Evolutionary conservation across 305 asterid species (phyloP).

Genomic region (Lippia alba): DNA sequence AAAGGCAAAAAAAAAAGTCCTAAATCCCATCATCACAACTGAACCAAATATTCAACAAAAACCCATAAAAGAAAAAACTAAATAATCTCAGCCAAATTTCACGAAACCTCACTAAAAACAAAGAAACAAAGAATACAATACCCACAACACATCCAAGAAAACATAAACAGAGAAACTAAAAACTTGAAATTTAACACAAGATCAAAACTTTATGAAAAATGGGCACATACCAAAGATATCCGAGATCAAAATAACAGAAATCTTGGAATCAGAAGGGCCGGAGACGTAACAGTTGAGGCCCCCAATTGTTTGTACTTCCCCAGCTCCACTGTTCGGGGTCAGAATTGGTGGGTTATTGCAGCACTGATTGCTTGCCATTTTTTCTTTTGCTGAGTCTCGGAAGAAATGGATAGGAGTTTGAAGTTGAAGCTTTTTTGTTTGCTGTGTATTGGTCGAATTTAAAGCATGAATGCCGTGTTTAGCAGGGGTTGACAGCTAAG

Average conservation of each 20-base stretch:
- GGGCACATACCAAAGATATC: conserved; percentile 50
- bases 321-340: conserved; percentile 44
- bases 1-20: not conserved
- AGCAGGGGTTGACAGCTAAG: not conserved
- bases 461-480: not conserved
- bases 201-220: not conserved
- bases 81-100: not conserved
- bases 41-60: not conserved
- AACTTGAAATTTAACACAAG: not conserved
- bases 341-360: conserved; percentile 59
- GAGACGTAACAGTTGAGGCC: conserved; percentile 53
- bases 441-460: not conserved
- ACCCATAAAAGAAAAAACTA: not conserved
- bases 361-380: conserved; percentile 59
- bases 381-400: not conserved
- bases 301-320: conserved; percentile 55
- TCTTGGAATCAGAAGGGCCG: conserved; percentile 48
- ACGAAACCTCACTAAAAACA: not conserved
- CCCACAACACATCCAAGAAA: not conserved
- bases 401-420: not conserved
- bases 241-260: conserved; percentile 43
- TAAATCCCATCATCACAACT: not conserved
- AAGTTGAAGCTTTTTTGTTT: too few relatives aligned
- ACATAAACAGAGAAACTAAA: not conserved
- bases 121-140: conserved; percentile 26